These are phyloP conservation scores for Plectosphaerella plurivora DNA, from an alignment of 2,329 filamentous ascomycete genomes.

Conservation along the genomic window DNA sequence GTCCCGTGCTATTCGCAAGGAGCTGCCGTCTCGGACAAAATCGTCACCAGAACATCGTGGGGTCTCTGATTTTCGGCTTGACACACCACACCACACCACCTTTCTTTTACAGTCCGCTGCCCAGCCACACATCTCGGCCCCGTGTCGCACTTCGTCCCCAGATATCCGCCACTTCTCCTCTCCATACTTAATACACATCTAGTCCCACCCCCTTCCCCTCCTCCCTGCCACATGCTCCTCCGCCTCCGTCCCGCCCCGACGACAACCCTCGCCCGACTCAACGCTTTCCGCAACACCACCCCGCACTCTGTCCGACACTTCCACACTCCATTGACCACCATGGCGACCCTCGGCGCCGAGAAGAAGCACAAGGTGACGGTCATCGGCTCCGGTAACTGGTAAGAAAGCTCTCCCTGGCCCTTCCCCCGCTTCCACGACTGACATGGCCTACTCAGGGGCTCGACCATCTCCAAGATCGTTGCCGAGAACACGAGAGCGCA, in stretches of 20 bases:
- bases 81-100: too few relatives aligned
- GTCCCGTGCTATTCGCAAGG: too few relatives aligned
- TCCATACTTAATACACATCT: constrained; percentile 2
- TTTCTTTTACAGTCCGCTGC: too few relatives aligned
- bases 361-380: constrained; percentile 91
- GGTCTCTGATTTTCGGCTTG: background rate
- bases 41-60: background rate
- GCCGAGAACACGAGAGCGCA: constrained; percentile 84
- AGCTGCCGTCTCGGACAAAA: background rate
- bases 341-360: constrained; percentile 38
- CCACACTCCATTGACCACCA: constrained; percentile 8
- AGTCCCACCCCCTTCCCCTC: background rate
- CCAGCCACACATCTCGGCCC: too few relatives aligned
- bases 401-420: constrained; percentile 18
- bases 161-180: background rate
- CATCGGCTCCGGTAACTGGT: constrained; percentile 96
- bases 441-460: constrained; percentile 60
- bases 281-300: background rate
- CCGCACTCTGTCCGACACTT: background rate
- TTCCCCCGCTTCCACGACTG: background rate
- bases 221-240: constrained; percentile 11
- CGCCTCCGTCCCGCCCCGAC: constrained; percentile 7
- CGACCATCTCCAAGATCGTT: constrained; percentile 94
- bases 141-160: background rate
- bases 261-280: background rate